A percentile compares a stretch with the other conserved stretches of the same genome.
These are phyloP conservation scores for Bodo saltans DNA, from an alignment of 78 protist genomes.

Conservation along the genomic window DNA sequence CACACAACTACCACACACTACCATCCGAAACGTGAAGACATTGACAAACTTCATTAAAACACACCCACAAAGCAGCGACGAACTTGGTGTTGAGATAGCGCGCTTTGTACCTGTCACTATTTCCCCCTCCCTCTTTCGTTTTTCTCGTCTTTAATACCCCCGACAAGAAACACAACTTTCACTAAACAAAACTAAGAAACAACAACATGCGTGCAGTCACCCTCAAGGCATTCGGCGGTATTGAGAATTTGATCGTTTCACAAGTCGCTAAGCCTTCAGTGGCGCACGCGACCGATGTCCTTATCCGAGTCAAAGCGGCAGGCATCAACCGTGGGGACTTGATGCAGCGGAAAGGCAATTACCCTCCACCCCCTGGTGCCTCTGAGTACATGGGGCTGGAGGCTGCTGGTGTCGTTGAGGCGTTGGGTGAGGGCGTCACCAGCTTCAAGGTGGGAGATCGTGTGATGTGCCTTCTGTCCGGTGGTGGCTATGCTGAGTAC, in stretches of 20 bases:
- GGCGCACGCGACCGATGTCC: too few species aligned
- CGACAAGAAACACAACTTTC: background rate
- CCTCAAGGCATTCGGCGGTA: too few species aligned
- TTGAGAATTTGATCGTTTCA: too few species aligned
- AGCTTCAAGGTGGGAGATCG: background rate
- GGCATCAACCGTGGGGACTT: slow-evolving; percentile 42
- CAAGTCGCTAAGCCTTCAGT: too few species aligned
- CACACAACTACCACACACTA: too few species aligned
- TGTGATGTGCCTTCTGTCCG: slow-evolving; percentile 25
- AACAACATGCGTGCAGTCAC: slow-evolving; percentile 9
- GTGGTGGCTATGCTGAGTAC: slow-evolving; percentile 47
- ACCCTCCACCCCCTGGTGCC: slow-evolving; percentile 31
- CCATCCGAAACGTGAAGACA: too few species aligned
- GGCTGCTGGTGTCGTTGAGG: slow-evolving; percentile 26
- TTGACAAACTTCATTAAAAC: too few species aligned
- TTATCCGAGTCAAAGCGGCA: background rate
- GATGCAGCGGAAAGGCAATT: slow-evolving; percentile 29
- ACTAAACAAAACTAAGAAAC: background rate
- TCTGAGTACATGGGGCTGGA: slow-evolving; percentile 35
- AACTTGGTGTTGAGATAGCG: too few species aligned
- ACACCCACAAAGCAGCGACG: too few species aligned
- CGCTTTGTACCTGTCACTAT: too few species aligned
- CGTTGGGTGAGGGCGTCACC: background rate
- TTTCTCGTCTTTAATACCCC: background rate
- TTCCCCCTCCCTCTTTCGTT: background rate